These are phyloP conservation scores for Mrakia gelida DNA, from an alignment of 768 basidiomycete species.

Conservation along the genomic window DNA sequence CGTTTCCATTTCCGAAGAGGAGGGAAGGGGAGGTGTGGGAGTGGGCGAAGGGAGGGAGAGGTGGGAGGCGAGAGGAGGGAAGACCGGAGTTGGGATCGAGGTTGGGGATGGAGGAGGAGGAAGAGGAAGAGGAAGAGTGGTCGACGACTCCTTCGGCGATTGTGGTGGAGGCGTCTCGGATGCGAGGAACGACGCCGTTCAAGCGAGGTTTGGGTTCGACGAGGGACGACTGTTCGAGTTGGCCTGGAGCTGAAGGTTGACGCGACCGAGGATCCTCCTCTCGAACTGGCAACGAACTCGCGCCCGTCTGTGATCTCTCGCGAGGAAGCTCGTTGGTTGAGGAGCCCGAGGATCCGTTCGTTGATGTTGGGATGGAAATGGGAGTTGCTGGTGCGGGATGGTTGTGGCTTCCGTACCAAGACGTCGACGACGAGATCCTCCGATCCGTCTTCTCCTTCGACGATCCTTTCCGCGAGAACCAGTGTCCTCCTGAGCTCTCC, in stretches of 20 bases:
- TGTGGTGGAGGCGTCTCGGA: background rate
- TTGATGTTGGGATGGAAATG: background rate
- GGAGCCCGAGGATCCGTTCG: background rate
- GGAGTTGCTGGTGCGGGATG: background rate
- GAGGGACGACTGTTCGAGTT: background rate
- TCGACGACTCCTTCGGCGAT: background rate
- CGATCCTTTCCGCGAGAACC: conserved; percentile 30
- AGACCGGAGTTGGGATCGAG: background rate
- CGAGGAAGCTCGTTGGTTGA: background rate
- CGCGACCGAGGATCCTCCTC: conserved; percentile 1
- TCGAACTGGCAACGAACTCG: background rate
- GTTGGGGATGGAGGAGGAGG: background rate
- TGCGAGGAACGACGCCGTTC: conserved; percentile 1
- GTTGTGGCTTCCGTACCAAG: conserved; percentile 4
- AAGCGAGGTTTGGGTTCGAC: background rate
- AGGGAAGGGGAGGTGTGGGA: background rate
- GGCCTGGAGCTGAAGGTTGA: conserved; percentile 12
- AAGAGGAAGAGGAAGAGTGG: background rate
- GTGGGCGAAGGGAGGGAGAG: background rate
- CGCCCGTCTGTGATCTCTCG: background rate
- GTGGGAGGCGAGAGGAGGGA: background rate
- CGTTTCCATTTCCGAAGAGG: background rate
- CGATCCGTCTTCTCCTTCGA: conserved; percentile 31
- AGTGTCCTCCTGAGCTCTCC: conserved; percentile 32
- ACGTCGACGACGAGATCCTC: background rate